Conservation (phyloP, 2,329 filamentous ascomycete genomes). For the Xylaria sp. region DNA sequence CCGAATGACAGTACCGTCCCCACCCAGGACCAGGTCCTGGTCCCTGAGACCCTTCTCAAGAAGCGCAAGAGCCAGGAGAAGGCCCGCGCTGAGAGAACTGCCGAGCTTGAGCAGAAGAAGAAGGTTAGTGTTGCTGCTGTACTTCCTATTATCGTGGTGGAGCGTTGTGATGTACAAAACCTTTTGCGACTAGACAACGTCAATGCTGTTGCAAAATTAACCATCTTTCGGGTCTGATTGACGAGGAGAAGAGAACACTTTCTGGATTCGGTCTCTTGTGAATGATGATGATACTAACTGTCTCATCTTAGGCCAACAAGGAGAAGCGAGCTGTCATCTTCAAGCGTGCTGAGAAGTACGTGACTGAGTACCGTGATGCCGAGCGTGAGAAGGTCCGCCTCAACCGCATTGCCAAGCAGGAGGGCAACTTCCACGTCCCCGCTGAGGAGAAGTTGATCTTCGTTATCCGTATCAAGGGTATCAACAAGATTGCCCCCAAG, state of each 20-base stretch:
- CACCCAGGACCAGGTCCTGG: conserved; percentile 93
- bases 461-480: conserved; percentile 99
- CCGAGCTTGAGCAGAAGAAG: conserved; percentile 87
- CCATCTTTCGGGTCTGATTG: conserved; percentile 99
- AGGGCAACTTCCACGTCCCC: conserved; percentile 92
- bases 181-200: conserved; percentile 92
- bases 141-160: conserved; percentile 38
- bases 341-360: conserved; percentile 99
- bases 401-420: conserved; percentile 86
- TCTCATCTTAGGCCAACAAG: conserved; percentile 82
- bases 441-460: conserved; percentile 98
- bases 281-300: conserved; percentile 51
- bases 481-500: conserved; percentile 99
- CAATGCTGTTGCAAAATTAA: conserved; percentile 98
- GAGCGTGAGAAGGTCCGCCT: conserved; percentile 99
- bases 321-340: conserved; percentile 99
- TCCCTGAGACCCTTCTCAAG: conserved; percentile 99
- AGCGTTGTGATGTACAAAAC: conserved; percentile 85
- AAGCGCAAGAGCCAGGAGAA: conserved; percentile 99
- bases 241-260: conserved; percentile 41
- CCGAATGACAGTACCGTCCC: conserved; percentile 84
- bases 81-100: conserved; percentile 88
- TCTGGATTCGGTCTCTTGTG: background rate
- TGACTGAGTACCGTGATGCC: conserved; percentile 98
- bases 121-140: conserved; percentile 71